These are phyloP conservation scores for Pseudogymnoascus pannorum DNA, from an alignment of 2,329 filamentous ascomycete genomes.

Conservation along the genomic window DNA sequence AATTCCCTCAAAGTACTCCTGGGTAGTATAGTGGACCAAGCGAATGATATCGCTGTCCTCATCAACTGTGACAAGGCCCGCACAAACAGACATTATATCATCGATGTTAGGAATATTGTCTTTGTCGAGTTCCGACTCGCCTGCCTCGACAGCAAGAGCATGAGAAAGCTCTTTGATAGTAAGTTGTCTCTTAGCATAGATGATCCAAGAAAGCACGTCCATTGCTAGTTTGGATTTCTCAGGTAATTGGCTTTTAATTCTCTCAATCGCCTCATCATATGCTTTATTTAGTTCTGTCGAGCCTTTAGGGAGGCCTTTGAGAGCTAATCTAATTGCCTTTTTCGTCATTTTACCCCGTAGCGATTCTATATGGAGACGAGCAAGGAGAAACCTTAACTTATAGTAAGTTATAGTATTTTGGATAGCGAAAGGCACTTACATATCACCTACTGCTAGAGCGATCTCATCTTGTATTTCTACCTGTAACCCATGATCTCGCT, in stretches of 20 bases:
- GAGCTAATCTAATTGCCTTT: background rate
- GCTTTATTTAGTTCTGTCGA: background rate
- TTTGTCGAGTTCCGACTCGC: background rate
- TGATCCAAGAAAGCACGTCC: background rate
- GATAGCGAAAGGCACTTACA: background rate
- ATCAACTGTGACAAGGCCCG: slow-evolving; percentile 18
- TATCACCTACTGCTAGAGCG: background rate
- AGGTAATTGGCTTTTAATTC: background rate
- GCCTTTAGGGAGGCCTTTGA: background rate
- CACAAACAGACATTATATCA: slow-evolving; percentile 22
- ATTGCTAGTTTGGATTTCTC: background rate
- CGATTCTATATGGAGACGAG: background rate
- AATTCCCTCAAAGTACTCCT: slow-evolving; percentile 21
- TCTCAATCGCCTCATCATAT: background rate
- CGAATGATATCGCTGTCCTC: slow-evolving; percentile 12
- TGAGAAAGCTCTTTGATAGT: background rate
- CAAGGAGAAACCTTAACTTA: slow-evolving; percentile 7
- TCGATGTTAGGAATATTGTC: background rate
- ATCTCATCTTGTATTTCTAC: background rate
- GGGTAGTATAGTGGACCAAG: slow-evolving; percentile 23
- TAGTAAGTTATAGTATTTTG: background rate
- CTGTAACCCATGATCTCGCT: background rate
- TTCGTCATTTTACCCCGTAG: background rate
- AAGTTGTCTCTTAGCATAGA: background rate
- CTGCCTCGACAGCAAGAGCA: background rate